phyloP scores from a whole-genome alignment of 352 stramenopile genomes.

The Globisporangium middletonii region DNA sequence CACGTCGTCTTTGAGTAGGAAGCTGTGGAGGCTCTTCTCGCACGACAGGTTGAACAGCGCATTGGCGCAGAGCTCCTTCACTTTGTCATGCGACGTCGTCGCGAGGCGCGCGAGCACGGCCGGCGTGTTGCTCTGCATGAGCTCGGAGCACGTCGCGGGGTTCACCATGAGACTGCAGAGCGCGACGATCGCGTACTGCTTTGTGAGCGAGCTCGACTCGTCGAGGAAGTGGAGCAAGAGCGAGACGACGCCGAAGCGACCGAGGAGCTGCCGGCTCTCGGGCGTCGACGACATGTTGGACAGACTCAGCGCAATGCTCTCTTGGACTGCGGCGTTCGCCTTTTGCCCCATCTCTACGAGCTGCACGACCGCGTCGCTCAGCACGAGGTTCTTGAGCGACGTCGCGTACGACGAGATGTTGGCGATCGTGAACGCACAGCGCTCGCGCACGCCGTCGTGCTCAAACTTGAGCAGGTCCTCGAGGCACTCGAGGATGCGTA shows the following conservation, averaged over 20 bases:
- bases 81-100: slow-evolving; percentile 33
- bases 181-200: slow-evolving; percentile 65
- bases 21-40: slow-evolving; percentile 55
- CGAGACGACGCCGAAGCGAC: slow-evolving; percentile 58
- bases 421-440: slow-evolving; percentile 64
- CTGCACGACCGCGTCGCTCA: slow-evolving; percentile 58
- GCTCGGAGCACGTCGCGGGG: slow-evolving; percentile 41
- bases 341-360: slow-evolving; percentile 57
- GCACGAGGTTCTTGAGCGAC: slow-evolving; percentile 59
- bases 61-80: slow-evolving; percentile 68
- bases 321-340: slow-evolving; percentile 43
- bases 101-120: slow-evolving; percentile 47
- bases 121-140: slow-evolving; percentile 66
- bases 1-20: slow-evolving; percentile 66
- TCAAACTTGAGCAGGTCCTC: slow-evolving; percentile 72
- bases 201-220: slow-evolving; percentile 36
- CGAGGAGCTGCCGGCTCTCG: slow-evolving; percentile 53
- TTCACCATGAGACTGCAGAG: slow-evolving; percentile 66
- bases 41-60: slow-evolving; percentile 80
- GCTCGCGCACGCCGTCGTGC: slow-evolving; percentile 56
- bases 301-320: slow-evolving; percentile 70
- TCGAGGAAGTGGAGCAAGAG: slow-evolving; percentile 66
- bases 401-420: slow-evolving; percentile 66
- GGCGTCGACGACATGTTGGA: slow-evolving; percentile 64
- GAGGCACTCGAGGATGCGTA: slow-evolving; percentile 63